Conservation (phyloP, 2,329 filamentous ascomycete species). For the Colletotrichum sidae region DNA sequence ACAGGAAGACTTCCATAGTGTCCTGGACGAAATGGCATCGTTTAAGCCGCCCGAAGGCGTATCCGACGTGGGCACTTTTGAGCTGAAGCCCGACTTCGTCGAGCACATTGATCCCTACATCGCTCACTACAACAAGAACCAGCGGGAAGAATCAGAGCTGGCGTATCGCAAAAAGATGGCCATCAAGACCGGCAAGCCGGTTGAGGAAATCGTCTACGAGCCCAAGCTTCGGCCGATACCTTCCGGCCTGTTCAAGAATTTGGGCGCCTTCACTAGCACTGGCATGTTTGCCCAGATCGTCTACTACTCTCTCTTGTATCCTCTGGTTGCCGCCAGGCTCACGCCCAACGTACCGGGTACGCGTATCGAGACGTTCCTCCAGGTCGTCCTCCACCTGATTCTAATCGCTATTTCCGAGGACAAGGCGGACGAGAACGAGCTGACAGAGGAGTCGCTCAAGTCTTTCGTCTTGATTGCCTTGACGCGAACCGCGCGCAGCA, state of each 20-base stretch:
- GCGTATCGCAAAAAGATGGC: conserved; percentile 90
- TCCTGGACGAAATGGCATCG: conserved; percentile 87
- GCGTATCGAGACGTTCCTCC: conserved; percentile 89
- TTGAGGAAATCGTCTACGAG: conserved; percentile 90
- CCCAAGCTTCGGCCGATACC: conserved; percentile 82
- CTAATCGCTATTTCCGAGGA: conserved; percentile 91
- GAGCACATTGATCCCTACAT: conserved; percentile 95
- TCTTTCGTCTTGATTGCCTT: conserved; percentile 83
- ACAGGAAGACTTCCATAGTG: conserved; percentile 85
- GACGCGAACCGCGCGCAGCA: conserved; percentile 70
- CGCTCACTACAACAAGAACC: conserved; percentile 96
- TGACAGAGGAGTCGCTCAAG: conserved; percentile 57
- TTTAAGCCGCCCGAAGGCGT: conserved; percentile 93
- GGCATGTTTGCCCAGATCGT: conserved; percentile 91
- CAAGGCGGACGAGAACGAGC: conserved; percentile 65
- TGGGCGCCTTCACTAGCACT: conserved; percentile 85
- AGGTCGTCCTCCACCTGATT: conserved; percentile 88
- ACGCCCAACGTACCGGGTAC: conserved; percentile 83
- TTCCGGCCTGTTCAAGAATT: conserved; percentile 79
- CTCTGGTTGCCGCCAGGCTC: conserved; percentile 74
- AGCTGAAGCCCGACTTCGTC: conserved; percentile 86
- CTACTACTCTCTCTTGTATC: conserved; percentile 88
- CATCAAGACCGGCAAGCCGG: conserved; percentile 84
- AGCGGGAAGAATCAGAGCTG: conserved; percentile 92
- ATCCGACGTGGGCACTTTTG: conserved; percentile 93